Base-by-base conservation (phyloP, 179 eudicot species). In the Beta corolliflora region DNA sequence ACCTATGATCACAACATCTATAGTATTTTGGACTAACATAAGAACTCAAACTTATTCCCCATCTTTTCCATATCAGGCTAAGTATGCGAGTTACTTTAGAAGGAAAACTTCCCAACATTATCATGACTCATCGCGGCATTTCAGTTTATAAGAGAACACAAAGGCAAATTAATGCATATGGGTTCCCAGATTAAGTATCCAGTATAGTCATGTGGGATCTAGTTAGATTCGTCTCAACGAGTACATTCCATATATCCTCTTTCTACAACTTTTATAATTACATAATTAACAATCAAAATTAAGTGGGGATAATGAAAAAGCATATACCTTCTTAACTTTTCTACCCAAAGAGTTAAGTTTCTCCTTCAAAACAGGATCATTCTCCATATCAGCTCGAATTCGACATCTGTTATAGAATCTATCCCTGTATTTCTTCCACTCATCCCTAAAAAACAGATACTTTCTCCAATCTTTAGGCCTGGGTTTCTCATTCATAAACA, bases 401-500 rank as follows among this genome's bases (percentile, higher is more conserved):
- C 58, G 84, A 84, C 99, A 95, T 29, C 93, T 90, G 65, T 53
- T 83, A 78, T 95, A 95, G 73, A 95, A 95, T 48, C 79, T 77
- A 73, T 91, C 91, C 78, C 94, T 85, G 71, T 95, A 94, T 65
- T 90, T 95, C 73, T 88, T 90, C 99, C 99, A 95, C 55, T 95
- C 99, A 29, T 94, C 97, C 74, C 98, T 86, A 65, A 91, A 94
- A 61, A 90, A 89, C 90, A 95, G 85, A 71, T 90, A 93, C 67
- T 79, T 93, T 71, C 84, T 89, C 98, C 97, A 95, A 77, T 94
- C 97, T 67, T 91, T 94, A 11, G 95, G 79, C 87, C 80, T 94
- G 53, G 98, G 91, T 84, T 94, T 95, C 88, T 95, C 97, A 86
- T 88, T 88, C 61, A 94, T 21, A 83, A 95, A 95, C 85, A 94